Conservation (phyloP, 768 basidiomycete genomes). For the Podaxis mareebaensis region DNA sequence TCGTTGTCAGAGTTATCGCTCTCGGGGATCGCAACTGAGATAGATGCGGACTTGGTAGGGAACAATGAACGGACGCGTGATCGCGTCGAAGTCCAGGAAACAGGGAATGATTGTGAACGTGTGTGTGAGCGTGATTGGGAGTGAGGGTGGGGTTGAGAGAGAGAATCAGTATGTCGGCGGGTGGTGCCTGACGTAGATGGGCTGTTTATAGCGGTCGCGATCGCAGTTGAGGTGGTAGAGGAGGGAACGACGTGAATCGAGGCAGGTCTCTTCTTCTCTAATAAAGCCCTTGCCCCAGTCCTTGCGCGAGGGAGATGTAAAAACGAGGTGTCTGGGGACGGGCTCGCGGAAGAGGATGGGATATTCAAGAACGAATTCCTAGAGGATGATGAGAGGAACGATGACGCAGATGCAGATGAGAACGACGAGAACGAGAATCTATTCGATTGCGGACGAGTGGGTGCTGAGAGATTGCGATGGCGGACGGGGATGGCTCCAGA, state of each 20-base stretch:
- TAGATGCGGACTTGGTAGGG: constrained; percentile 5
- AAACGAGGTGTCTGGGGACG: constrained; percentile 19
- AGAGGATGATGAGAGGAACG: constrained; percentile 20
- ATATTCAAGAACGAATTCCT: not conserved
- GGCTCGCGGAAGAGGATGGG: not conserved
- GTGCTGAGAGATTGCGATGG: constrained; percentile 45
- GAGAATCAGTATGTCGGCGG: not conserved
- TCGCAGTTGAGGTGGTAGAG: not conserved
- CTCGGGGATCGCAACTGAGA: constrained; percentile 12
- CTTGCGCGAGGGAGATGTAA: not conserved
- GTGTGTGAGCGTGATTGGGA: not conserved
- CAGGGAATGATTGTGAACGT: not conserved
- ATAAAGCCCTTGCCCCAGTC: constrained; percentile 16
- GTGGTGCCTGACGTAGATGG: not conserved
- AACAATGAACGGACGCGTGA: constrained; percentile 2
- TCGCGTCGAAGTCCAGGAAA: not conserved
- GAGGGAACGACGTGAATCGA: constrained; percentile 30
- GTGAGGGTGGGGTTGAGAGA: not conserved
- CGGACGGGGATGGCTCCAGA: constrained; percentile 22
- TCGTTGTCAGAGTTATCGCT: not conserved
- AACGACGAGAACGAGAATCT: constrained; percentile 27
- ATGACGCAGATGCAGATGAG: constrained; percentile 23
- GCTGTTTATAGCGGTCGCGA: not conserved
- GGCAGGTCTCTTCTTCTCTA: constrained; percentile 23
- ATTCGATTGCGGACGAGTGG: constrained; percentile 34